A percentile compares a stretch with the other conserved stretches of the same genome.
Conservation (phyloP, 257 asterid genomes). For the Penstemon davidsonii region DNA sequence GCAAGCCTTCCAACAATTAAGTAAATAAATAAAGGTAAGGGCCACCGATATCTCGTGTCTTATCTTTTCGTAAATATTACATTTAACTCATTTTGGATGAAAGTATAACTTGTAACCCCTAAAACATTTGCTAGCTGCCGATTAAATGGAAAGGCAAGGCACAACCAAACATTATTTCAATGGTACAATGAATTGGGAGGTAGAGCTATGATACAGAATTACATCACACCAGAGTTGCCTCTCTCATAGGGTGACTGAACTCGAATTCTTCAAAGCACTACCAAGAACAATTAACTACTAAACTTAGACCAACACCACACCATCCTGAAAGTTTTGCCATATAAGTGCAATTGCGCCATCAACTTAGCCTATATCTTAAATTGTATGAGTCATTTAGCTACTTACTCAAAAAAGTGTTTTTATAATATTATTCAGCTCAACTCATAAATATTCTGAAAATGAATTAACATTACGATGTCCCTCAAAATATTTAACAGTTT, state of each 20-base stretch:
- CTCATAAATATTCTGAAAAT: too few species aligned
- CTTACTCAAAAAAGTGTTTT: neutral
- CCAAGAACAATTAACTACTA: neutral
- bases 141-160: neutral
- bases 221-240: neutral
- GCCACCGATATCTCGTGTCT: neutral
- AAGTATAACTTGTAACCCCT: neutral
- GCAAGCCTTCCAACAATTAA: slow-evolving; percentile 3
- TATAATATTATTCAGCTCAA: neutral
- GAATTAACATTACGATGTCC: too few species aligned
- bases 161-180: neutral
- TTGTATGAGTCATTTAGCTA: neutral
- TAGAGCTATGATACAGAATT: neutral
- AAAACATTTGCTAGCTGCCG: neutral
- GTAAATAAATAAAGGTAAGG: neutral
- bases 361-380: neutral
- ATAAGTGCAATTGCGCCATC: neutral
- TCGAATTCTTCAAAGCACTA: neutral
- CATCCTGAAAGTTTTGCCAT: neutral
- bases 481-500: neutral
- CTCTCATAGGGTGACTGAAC: too few species aligned
- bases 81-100: neutral
- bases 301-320: neutral
- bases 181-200: neutral
- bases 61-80: neutral